Evolutionary conservation across 352 stramenopile species (phyloP).

Genomic region (Phytophthora multivora): DNA sequence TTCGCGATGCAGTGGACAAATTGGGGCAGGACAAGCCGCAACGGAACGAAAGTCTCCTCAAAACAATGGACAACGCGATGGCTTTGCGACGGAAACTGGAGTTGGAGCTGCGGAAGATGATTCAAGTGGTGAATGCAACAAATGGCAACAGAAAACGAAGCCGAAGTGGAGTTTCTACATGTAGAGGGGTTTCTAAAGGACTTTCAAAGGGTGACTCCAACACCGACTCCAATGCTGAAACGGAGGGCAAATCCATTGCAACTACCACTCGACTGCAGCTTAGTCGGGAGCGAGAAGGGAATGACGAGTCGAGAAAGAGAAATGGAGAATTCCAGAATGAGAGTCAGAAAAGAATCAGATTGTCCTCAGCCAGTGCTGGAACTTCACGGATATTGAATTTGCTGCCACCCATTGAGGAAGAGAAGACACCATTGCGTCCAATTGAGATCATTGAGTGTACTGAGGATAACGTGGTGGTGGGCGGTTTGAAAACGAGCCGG

Average conservation of each 20-base stretch:
- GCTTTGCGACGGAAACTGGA: background rate
- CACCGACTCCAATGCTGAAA: background rate
- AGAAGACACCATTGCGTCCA: background rate
- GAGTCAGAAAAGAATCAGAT: background rate
- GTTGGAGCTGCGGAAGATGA: background rate
- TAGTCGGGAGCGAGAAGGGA: background rate
- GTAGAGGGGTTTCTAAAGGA: background rate
- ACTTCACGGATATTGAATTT: conserved; percentile 4
- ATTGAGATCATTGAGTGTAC: background rate
- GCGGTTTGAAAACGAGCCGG: background rate
- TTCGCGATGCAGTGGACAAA: conserved; percentile 3
- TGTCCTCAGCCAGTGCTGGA: background rate
- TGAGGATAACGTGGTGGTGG: background rate
- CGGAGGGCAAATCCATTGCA: background rate
- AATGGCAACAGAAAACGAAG: background rate
- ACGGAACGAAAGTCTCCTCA: background rate
- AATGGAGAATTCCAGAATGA: background rate
- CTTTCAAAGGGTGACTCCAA: background rate
- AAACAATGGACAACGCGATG: conserved; percentile 3
- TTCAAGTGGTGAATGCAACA: background rate
- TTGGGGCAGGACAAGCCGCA: background rate
- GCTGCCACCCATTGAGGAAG: background rate
- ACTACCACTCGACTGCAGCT: background rate
- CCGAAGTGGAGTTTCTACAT: background rate
- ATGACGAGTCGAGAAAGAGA: background rate